Evolutionary conservation across 441 rosid species (phyloP).

Genomic region (Populus hybrid): DNA sequence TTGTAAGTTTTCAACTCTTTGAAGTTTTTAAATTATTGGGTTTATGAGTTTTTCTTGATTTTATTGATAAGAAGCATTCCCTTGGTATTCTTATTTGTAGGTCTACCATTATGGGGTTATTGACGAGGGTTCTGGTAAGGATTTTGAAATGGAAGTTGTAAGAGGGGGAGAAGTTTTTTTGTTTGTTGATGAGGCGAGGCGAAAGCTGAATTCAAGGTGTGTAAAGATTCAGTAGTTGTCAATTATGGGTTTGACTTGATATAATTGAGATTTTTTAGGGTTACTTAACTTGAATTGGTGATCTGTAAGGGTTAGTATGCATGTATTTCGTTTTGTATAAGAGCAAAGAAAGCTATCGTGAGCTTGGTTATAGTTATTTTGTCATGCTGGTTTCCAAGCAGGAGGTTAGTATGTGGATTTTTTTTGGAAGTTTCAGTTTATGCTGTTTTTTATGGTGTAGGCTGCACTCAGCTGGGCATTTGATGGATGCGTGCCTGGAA

Average conservation of each 20-base stretch:
- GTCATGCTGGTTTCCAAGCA: neutral
- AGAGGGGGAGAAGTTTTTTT: slow-evolving; percentile 48
- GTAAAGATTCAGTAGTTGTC: neutral
- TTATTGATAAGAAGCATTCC: neutral
- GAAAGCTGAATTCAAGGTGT: slow-evolving; percentile 73
- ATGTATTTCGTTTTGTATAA: neutral
- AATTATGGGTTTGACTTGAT: neutral
- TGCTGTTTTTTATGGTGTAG: slow-evolving; percentile 23
- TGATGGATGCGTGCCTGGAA: slow-evolving; percentile 60
- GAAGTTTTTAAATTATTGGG: neutral
- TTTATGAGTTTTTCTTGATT: neutral
- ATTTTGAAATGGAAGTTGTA: slow-evolving; percentile 30
- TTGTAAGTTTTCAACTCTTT: slow-evolving; percentile 23
- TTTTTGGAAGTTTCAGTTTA: neutral
- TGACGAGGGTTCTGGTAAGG: slow-evolving; percentile 41
- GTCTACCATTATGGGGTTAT: slow-evolving; percentile 69
- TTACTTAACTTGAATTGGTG: neutral
- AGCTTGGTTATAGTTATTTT: neutral
- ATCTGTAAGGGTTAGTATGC: neutral
- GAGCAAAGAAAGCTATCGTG: neutral
- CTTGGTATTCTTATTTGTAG: slow-evolving; percentile 25
- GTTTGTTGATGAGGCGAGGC: slow-evolving; percentile 58
- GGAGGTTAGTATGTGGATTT: neutral
- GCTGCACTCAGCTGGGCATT: slow-evolving; percentile 89
- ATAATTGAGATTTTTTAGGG: neutral